Evolutionary conservation across 345 rosid species (phyloP).

Genomic region (Eutrema heterophyllum): DNA sequence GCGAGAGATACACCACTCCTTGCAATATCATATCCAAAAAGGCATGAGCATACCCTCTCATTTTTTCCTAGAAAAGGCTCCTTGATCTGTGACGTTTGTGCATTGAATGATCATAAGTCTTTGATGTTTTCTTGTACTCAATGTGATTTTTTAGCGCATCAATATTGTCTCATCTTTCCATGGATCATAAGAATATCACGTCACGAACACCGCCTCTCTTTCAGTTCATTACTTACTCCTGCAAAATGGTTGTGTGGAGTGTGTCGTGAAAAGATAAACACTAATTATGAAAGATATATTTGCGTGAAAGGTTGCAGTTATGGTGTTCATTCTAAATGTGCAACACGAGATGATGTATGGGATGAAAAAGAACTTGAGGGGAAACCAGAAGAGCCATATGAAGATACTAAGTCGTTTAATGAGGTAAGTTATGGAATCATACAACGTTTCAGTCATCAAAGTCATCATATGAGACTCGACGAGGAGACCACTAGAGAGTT

Average conservation of each 20-base stretch:
- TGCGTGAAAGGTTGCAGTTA: background rate
- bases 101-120: background rate
- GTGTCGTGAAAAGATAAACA: background rate
- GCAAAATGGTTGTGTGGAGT: background rate
- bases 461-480: too few species aligned
- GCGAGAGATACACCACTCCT: background rate
- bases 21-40: background rate
- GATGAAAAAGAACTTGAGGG: background rate
- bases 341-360: background rate
- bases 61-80: background rate
- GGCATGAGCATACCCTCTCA: constrained; percentile 4
- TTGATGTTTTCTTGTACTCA: background rate
- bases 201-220: constrained; percentile 8
- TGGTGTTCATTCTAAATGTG: background rate
- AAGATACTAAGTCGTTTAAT: background rate
- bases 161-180: background rate
- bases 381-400: background rate
- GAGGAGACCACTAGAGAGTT: background rate
- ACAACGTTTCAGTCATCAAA: background rate
- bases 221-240: background rate
- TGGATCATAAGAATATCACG: background rate
- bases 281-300: background rate
- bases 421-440: background rate
- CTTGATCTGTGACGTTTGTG: background rate
- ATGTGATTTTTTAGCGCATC: constrained; percentile 1